Base-by-base conservation (phyloP, 2,329 filamentous ascomycete species). In the Ophiostoma populinum region DNA sequence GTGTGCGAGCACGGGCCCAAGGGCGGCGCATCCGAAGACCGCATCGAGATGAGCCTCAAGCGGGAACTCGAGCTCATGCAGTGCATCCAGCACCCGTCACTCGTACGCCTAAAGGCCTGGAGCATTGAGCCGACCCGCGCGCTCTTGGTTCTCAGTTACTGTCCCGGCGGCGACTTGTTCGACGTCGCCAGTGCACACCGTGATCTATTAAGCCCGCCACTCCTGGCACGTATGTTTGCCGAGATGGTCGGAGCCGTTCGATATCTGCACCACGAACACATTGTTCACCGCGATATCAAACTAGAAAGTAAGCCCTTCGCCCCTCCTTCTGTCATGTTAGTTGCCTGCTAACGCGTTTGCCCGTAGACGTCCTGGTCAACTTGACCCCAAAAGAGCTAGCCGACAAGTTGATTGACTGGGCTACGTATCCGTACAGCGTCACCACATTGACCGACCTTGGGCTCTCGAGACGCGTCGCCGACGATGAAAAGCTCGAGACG, bases 281-380 rank as follows among this genome's bases (percentile, higher is more conserved):
- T 98, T 51, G 87, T 95, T 36, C 90, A 98, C 53, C 75, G 90
- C 40, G 90, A 98, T 55, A 92, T 98, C 56, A 98, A 98, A 59
- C 75, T 98, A 40, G 90, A 98, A 63, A 70, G 81, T 90, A 67
- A 57, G 75, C 64, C 13, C 13, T 19, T 26, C 24, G 6, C 15
- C 29, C 29, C 25, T 5, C 19, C 11, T 31, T 22, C 15, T 25
- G 18, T 26, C 20, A 20, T 21, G n/a, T 9, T 16, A 32, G 21
- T 12, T 9, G 4, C 19, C 16, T 24, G 10, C 22, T 36, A 34
- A 34, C 15, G 13, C n/a, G 15, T 18, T 3, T 27, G 15, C 13
- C 15, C 22, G 8, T 49, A 92, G 83, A 95, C 54, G 82, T 94
- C 27, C 74, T 98, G 20, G 79, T 95, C 48, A 95, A 93, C 51